Conservation (phyloP, 2,329 filamentous ascomycete species). For the Aspergillus ruber region DNA sequence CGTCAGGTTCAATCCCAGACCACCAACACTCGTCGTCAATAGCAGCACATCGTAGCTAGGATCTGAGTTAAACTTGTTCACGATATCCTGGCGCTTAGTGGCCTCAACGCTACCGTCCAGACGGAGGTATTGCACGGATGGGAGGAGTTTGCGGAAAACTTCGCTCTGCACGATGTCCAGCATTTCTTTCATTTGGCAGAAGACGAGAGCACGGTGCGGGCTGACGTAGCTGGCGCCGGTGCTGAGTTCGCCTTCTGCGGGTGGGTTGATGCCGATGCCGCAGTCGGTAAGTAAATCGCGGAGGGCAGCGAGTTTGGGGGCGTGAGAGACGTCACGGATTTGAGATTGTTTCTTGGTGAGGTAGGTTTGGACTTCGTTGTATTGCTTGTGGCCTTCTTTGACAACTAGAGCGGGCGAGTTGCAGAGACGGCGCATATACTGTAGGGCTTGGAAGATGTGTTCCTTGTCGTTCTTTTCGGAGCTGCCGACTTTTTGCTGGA, state of each 20-base stretch:
- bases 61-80: constrained; percentile 98
- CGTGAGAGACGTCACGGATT: constrained; percentile 78
- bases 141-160: constrained; percentile 83
- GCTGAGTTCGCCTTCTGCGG: constrained; percentile 48
- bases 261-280: constrained; percentile 75
- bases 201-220: constrained; percentile 89
- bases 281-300: constrained; percentile 96
- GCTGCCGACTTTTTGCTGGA: constrained; percentile 74
- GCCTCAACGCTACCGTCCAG: constrained; percentile 91
- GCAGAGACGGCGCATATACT: constrained; percentile 99
- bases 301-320: constrained; percentile 85
- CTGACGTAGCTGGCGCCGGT: constrained; percentile 74
- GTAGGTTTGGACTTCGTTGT: constrained; percentile 77
- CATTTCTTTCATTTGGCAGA: constrained; percentile 99
- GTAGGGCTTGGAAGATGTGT: constrained; percentile 97
- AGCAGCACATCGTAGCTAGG: constrained; percentile 92
- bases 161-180: constrained; percentile 96
- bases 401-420: constrained; percentile 95
- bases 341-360: constrained; percentile 72
- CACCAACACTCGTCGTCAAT: constrained; percentile 90
- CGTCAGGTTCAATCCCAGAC: constrained; percentile 87
- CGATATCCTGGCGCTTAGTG: constrained; percentile 89
- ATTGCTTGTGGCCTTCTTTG: constrained; percentile 86
- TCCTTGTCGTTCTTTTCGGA: constrained; percentile 91
- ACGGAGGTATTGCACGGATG: constrained; percentile 86